These are phyloP conservation scores for Fusarium mangiferae DNA, from an alignment of 2,329 filamentous ascomycete genomes.

Conservation along the genomic window DNA sequence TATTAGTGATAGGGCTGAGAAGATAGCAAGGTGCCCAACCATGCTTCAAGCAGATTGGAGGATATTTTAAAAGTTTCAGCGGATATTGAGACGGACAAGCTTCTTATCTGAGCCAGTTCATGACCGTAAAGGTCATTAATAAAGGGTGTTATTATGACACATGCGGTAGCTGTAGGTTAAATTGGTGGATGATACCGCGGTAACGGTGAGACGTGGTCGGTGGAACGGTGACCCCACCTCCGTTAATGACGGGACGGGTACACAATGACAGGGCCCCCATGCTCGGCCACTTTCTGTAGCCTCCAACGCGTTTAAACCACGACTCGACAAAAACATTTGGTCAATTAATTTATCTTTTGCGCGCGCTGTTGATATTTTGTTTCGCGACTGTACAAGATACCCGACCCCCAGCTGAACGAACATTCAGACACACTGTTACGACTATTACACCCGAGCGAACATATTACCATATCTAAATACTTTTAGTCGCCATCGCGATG, in stretches of 20 bases:
- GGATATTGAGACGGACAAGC: background rate
- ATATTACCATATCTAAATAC: background rate
- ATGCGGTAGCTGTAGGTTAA: background rate
- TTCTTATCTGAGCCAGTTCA: background rate
- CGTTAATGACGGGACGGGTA: conserved; percentile 16
- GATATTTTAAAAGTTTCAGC: background rate
- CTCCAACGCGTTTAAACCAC: conserved; percentile 29
- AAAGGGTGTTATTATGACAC: background rate
- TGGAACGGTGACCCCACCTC: conserved; percentile 10
- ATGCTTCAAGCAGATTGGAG: background rate
- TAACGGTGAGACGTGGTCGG: background rate
- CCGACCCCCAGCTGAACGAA: background rate
- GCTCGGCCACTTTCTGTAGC: conserved; percentile 5
- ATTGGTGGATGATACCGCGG: background rate
- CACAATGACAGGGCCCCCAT: conserved; percentile 21
- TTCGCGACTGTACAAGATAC: conserved; percentile 19
- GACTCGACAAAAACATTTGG: conserved; percentile 37
- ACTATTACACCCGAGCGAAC: background rate
- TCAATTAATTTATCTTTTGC: conserved; percentile 28
- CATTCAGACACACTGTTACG: conserved; percentile 10
- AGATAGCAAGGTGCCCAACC: background rate
- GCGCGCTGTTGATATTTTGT: conserved; percentile 30
- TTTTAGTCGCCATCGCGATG: conserved; percentile 27
- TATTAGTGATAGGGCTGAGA: background rate
- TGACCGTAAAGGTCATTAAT: background rate